phyloP scores from a whole-genome alignment of 2,329 filamentous ascomycete genomes.

The Cladosporium sp. region DNA sequence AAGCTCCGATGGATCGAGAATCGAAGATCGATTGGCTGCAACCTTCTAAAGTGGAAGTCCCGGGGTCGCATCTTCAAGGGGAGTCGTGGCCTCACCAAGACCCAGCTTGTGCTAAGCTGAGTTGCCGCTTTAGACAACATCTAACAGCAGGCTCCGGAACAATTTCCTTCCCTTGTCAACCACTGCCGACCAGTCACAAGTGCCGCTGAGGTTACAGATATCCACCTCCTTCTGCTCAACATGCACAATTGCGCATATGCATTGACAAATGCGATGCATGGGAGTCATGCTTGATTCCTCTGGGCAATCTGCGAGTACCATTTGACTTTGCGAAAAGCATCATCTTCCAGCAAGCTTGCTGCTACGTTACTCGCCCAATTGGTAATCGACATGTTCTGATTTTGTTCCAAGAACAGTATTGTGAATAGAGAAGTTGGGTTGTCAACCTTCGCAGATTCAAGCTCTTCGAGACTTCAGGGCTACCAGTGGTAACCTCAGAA shows the following conservation, averaged over 20 bases:
- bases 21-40: neutral
- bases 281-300: neutral
- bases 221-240: neutral
- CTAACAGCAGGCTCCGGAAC: neutral
- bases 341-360: neutral
- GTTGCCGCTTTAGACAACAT: neutral
- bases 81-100: neutral
- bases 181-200: neutral
- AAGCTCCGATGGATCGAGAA: neutral
- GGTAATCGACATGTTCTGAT: neutral
- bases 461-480: neutral
- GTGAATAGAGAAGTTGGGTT: neutral
- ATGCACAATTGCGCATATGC: neutral
- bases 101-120: neutral
- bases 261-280: neutral
- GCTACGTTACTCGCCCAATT: neutral
- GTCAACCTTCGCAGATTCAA: neutral
- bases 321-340: neutral
- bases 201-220: neutral
- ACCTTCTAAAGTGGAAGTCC: neutral
- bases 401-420: neutral
- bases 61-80: neutral
- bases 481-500: neutral
- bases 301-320: neutral
- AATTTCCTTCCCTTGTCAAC: neutral